phyloP scores from a whole-genome alignment of 2,329 filamentous ascomycete species.

The Escovopsis weberi region DNA sequence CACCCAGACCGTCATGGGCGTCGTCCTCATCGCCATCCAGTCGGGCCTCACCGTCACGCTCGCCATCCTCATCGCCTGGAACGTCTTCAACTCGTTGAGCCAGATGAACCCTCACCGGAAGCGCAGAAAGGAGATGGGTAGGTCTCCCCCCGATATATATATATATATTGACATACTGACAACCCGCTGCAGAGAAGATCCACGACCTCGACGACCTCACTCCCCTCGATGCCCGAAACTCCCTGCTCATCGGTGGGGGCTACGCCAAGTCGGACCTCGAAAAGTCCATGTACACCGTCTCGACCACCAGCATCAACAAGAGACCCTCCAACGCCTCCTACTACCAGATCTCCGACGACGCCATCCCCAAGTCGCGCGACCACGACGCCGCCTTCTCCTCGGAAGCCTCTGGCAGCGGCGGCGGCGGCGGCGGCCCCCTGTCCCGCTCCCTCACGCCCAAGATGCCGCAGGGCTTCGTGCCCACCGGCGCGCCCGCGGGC shows the following conservation, averaged over 20 bases:
- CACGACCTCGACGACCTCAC: conserved; percentile 71
- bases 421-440: conserved; percentile 10
- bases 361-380: not conserved
- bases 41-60: conserved; percentile 68
- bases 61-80: conserved; percentile 77
- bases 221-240: conserved; percentile 75
- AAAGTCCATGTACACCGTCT: conserved; percentile 29
- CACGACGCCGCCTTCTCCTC: conserved; percentile 5
- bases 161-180: conserved; percentile 3
- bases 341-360: conserved; percentile 11
- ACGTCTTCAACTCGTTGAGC: conserved; percentile 69
- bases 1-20: conserved; percentile 83
- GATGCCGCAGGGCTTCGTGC: conserved; percentile 21
- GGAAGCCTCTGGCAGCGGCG: conserved; percentile 13
- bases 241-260: conserved; percentile 51
- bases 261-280: conserved; percentile 21
- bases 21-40: conserved; percentile 89
- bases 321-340: conserved; percentile 17
- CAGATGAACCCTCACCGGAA: conserved; percentile 83
- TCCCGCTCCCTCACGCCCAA: conserved; percentile 22
- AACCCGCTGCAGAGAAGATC: conserved; percentile 49
- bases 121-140: conserved; percentile 80
- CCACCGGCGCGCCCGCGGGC: conserved; percentile 25
- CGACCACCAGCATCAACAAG: conserved; percentile 23
- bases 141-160: conserved; percentile 20